A percentile compares a stretch with the other conserved stretches of the same genome.
These are phyloP conservation scores for Wickerhamiella kurtzmanii DNA, from an alignment of 805 yeast genomes.

Conservation along the genomic window DNA sequence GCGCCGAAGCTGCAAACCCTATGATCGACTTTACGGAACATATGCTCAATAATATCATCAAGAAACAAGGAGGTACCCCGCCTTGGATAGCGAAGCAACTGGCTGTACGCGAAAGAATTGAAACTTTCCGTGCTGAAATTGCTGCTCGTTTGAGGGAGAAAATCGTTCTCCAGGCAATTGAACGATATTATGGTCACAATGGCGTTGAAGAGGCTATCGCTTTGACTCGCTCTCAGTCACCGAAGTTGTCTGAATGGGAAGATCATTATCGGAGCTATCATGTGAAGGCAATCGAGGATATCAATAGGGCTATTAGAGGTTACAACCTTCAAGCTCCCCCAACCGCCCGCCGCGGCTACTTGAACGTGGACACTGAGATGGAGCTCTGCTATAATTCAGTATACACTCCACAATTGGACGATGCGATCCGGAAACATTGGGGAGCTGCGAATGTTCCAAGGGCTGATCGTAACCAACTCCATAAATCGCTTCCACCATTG, in stretches of 20 bases:
- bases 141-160: slow-evolving; percentile 20
- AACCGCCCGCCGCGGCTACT: slow-evolving; percentile 44
- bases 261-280: slow-evolving; percentile 23
- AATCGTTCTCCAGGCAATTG: slow-evolving; percentile 16
- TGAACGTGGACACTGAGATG: slow-evolving; percentile 34
- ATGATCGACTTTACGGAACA: slow-evolving; percentile 58
- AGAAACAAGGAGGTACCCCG: slow-evolving; percentile 63
- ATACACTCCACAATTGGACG: slow-evolving; percentile 13
- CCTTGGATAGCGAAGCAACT: slow-evolving; percentile 83
- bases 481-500: slow-evolving; percentile 11
- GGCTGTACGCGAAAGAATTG: slow-evolving; percentile 37
- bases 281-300: slow-evolving; percentile 25
- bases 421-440: slow-evolving; percentile 5
- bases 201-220: slow-evolving; percentile 2
- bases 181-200: slow-evolving; percentile 5
- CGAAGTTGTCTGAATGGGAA: slow-evolving; percentile 29
- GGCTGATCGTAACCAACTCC: slow-evolving; percentile 8
- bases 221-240: background rate
- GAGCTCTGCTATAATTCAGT: slow-evolving; percentile 28
- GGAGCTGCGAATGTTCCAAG: slow-evolving; percentile 11
- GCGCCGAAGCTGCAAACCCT: slow-evolving; percentile 33
- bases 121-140: slow-evolving; percentile 32
- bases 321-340: slow-evolving; percentile 54
- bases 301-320: slow-evolving; percentile 41
- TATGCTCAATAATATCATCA: slow-evolving; percentile 61